Base-by-base conservation (phyloP, 2,329 filamentous ascomycete genomes). In the Pseudocercospora pini-densiflorae region DNA sequence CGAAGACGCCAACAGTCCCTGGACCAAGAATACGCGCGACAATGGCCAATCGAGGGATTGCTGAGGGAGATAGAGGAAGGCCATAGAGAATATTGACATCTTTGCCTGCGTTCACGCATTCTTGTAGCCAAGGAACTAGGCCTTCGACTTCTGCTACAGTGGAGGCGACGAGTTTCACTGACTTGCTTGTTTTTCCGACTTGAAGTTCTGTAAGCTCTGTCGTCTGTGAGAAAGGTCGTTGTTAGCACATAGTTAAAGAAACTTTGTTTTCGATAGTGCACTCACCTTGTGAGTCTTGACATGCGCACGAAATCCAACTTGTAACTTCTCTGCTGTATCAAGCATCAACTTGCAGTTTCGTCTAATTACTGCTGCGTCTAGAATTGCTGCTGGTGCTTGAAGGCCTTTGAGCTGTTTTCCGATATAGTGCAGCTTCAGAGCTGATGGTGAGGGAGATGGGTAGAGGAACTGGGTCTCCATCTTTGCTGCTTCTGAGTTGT, bases 231-330 rank as follows among this genome's bases (percentile, higher is more conserved):
- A 59, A 47, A 27, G 3, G 27, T 59, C 14, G 5, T 6, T 6
- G 7, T 43, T 43, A 43, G 40, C 40, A 43, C 14, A 16, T 43
- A 43, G 16, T n/a, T 16, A 43, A 43, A 19, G 1, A 19, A 43
- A 43, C 8, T 16, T 14, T 33, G 53, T 21, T 51, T 23, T 27
- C 12, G 12, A 53, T 27, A 63, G 9, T 51, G 8, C 23, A 1
- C 27, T 23, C 78, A 90, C 90, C 82, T 95, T 95, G 78, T 95
- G 92, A 23, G 91, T 93, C 80, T 95, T 95, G 66, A 94, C 88
- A 77, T 95, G 92, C 1, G 90, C 89, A 65, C 92, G 83, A 81
- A 92, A 94, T 6, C 84, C 85, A 24, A 94, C 82, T 0, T 84
- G 82, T 14, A 94, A 79, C 59, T 80, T 79, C 47, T 84, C 77